Evolutionary conservation across 148 eudicot species (phyloP), one percentile per base, ranked within the genome.

Genomic region (Cornus florida): DNA sequence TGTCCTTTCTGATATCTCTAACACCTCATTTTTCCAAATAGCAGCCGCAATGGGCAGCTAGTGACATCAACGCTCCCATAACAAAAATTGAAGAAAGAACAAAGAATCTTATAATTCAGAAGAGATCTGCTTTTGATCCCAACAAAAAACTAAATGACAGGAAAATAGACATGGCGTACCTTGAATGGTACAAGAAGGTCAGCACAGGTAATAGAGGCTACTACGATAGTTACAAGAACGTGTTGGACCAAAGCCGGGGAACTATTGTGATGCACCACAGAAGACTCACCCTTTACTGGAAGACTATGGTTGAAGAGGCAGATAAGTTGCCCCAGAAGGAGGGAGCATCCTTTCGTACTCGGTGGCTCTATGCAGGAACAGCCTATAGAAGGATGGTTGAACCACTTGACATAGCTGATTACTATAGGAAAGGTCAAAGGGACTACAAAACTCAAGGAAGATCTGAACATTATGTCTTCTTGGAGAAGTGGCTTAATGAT

Each of bases 351-450:
- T 70, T 74, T 11, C 81, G 43, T 4, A 11, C 1, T 13, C 53
- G 77, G 2, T 80, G 56, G 43, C 79, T 80, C 24, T 60, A 22
- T 20, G 80, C 59, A 1, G 86, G 86, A 2, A 86, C 71, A 14
- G 75, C 71, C 64, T 82, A 82, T 67, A 22, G 88, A 57, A 82
- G 88, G 56, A 69, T 86, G 81, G 81, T 82, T 14, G 85, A 86
- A 69, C 88, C 88, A 32, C 82, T 86, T 19, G 83, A 86, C 69
- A 82, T 86, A 22, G 88, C 83, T 5, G 83, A 85, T 33, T 82
- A 78, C 70, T 85, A 85, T 46, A 74, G 7, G 53, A 75, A 82
- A 66, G 83, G 83, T 3, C 56, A 77, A 10, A 77, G 22, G 16
- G 69, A 80, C 62, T 86, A 86, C 76, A 2, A 70, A 33, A 53